These are phyloP conservation scores for Elaeis guineensis DNA, from an alignment of 176 grass and related monocot species.

Conservation along the genomic window DNA sequence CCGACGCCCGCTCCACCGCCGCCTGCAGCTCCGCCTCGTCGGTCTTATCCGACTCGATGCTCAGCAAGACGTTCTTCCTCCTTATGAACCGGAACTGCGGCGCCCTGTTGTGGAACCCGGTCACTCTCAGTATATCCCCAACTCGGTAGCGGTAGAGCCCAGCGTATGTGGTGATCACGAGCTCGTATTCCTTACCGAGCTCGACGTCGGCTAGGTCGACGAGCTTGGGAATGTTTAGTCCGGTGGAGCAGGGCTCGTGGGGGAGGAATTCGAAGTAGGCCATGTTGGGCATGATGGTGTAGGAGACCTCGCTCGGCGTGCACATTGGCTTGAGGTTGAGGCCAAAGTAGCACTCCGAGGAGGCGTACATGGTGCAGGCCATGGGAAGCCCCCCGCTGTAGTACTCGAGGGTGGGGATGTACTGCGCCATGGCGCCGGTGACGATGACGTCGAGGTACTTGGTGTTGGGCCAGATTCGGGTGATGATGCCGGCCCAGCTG, in stretches of 20 bases:
- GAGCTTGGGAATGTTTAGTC: not conserved
- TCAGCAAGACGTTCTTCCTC: no score
- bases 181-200: no score
- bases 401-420: slow-evolving; percentile 15
- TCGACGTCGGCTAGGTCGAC: not conserved
- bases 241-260: no score
- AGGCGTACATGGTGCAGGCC: slow-evolving; percentile 8
- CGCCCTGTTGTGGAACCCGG: no score
- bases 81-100: no score
- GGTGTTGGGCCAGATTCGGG: slow-evolving; percentile 12
- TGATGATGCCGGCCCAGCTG: slow-evolving; percentile 8
- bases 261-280: slow-evolving; percentile 94
- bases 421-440: slow-evolving; percentile 16
- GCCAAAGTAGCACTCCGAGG: slow-evolving; percentile 12
- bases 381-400: slow-evolving; percentile 14
- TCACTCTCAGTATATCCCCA: no score
- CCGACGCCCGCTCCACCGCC: no score
- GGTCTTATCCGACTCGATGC: no score
- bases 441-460: slow-evolving; percentile 20
- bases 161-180: no score
- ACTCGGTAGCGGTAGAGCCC: no score
- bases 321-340: slow-evolving; percentile 8
- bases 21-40: no score
- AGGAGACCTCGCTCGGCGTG: slow-evolving; percentile 26
- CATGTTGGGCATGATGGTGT: slow-evolving; percentile 99